phyloP scores from a whole-genome alignment of 495 filamentous ascomycete species.

The Platismatia glauca region DNA sequence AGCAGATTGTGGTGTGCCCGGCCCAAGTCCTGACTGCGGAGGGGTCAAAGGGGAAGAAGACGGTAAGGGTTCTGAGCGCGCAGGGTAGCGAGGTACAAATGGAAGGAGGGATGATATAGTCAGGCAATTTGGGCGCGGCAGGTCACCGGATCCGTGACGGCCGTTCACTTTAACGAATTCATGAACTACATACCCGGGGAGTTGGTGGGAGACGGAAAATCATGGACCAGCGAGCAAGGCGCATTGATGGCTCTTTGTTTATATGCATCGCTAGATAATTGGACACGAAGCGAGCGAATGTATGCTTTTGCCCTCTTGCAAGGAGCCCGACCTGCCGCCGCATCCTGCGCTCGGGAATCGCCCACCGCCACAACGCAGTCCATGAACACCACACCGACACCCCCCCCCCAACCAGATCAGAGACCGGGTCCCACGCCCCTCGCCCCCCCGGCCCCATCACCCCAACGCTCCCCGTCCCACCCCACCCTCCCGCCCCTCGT shows the following conservation, averaged over 20 bases:
- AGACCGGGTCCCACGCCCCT: background rate
- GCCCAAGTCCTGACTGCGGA: constrained; percentile 76
- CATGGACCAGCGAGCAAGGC: background rate
- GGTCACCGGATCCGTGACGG: constrained; percentile 4
- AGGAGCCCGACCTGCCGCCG: background rate
- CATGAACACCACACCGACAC: too few relatives aligned
- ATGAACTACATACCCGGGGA: constrained; percentile 9
- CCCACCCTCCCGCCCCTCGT: background rate
- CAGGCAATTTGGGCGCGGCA: constrained; percentile 35
- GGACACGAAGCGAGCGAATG: background rate
- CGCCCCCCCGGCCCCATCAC: background rate
- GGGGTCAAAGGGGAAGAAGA: constrained; percentile 37
- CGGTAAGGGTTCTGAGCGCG: constrained; percentile 35
- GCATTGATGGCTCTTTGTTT: background rate
- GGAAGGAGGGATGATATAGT: constrained; percentile 42
- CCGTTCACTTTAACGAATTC: constrained; percentile 12
- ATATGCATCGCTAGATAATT: background rate
- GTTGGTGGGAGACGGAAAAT: background rate
- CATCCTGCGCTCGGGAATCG: background rate
- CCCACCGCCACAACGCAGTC: background rate
- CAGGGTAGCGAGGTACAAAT: constrained; percentile 42
- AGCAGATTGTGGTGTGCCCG: constrained; percentile 86
- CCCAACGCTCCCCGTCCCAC: background rate
- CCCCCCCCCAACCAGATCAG: too few relatives aligned
- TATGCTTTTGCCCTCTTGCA: background rate